Evolutionary conservation across 192 early-diverging fungal genomes (phyloP).

Genomic region (Coemansia sp.): DNA sequence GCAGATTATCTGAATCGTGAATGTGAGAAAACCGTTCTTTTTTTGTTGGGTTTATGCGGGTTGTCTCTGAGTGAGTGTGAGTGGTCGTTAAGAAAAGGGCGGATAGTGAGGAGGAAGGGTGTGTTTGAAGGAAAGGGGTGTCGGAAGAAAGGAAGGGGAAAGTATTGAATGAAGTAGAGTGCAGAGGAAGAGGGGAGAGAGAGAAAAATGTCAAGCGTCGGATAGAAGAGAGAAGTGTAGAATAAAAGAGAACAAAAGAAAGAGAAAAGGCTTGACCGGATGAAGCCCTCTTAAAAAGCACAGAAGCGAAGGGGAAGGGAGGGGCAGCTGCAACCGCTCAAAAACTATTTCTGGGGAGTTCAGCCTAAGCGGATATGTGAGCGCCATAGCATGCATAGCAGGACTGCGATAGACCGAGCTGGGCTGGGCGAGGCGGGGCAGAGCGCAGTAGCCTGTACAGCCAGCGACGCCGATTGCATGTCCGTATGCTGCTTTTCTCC

Average conservation of each 20-base stretch:
- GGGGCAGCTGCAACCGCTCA: not conserved
- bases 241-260: conserved; percentile 12
- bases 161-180: conserved; percentile 27
- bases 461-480: too few species aligned
- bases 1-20: too few species aligned
- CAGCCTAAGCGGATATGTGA: too few species aligned
- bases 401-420: too few species aligned
- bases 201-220: conserved; percentile 11
- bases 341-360: not conserved
- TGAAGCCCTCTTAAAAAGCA: conserved; percentile 19
- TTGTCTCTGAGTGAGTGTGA: conserved; percentile 2
- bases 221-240: conserved; percentile 13
- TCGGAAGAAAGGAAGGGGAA: conserved; percentile 20
- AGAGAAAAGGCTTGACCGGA: conserved; percentile 27
- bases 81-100: conserved; percentile 10
- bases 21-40: too few species aligned
- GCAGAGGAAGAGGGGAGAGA: conserved; percentile 33
- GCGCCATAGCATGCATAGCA: too few species aligned
- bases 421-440: too few species aligned
- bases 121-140: conserved; percentile 4
- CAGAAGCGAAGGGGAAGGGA: not conserved
- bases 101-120: conserved; percentile 5
- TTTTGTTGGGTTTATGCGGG: not conserved
- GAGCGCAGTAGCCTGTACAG: too few species aligned
- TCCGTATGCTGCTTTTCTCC: too few species aligned